Evolutionary conservation across 2,329 filamentous ascomycete genomes (phyloP).

Genomic region (Monosporascus sp.): DNA sequence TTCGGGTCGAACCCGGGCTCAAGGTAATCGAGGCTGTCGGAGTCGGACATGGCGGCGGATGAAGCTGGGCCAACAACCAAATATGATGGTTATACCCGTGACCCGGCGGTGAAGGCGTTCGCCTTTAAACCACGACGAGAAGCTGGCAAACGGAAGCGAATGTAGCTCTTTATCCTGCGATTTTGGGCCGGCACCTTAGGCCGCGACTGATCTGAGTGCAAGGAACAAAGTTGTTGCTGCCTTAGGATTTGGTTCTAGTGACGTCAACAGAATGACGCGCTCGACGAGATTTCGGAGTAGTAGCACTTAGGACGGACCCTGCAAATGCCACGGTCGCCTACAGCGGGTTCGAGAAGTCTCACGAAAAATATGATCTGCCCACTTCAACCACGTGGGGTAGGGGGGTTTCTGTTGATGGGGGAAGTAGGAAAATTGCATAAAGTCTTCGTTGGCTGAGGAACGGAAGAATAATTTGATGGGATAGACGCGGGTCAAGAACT

Average conservation of each 20-base stretch:
- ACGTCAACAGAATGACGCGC: background rate
- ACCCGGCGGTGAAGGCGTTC: no score
- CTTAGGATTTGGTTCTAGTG: background rate
- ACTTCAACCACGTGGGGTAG: no score
- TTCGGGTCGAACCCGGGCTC: constrained; percentile 80
- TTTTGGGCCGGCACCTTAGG: background rate
- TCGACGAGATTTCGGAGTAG: no score
- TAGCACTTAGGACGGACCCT: background rate
- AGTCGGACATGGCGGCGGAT: constrained; percentile 50
- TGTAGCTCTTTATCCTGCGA: background rate
- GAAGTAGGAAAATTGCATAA: no score
- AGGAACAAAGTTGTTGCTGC: background rate
- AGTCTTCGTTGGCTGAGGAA: no score
- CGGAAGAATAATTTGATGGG: no score
- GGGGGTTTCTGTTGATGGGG: no score
- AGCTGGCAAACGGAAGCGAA: background rate
- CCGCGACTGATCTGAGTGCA: background rate
- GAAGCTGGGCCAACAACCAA: background rate
- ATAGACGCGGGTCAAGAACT: no score
- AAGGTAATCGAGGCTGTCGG: constrained; percentile 72
- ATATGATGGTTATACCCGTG: background rate
- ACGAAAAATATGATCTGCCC: no score
- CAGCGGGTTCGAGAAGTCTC: no score
- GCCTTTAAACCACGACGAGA: background rate
- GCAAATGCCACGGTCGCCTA: no score